phyloP scores from a whole-genome alignment of 1,284 basidiomycete species.

The Uromyces viciae-fabae region DNA sequence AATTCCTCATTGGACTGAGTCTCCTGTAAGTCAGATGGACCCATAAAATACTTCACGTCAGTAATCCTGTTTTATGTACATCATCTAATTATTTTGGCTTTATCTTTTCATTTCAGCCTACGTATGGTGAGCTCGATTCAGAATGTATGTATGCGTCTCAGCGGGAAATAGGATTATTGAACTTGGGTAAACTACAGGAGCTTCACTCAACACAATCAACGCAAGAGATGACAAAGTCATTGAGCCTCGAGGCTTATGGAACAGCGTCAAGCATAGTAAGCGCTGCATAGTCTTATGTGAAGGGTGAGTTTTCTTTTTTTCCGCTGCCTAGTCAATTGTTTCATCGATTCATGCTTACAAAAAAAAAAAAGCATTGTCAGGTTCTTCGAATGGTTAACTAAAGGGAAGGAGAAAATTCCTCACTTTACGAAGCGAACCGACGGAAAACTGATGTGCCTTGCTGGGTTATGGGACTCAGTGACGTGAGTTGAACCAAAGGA shows the following conservation, averaged over 20 bases:
- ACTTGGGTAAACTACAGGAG: slow-evolving; percentile 59
- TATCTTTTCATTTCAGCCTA: not conserved
- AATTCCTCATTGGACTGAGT: slow-evolving; percentile 75
- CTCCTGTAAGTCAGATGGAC: slow-evolving; percentile 55
- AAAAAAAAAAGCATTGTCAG: too few relatives aligned
- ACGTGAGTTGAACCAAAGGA: slow-evolving; percentile 52
- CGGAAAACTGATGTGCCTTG: slow-evolving; percentile 70
- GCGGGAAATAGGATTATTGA: not conserved
- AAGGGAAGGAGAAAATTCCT: slow-evolving; percentile 70
- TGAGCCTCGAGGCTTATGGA: slow-evolving; percentile 68
- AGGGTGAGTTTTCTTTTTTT: slow-evolving; percentile 50
- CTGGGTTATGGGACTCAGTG: slow-evolving; percentile 78
- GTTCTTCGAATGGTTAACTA: slow-evolving; percentile 87
- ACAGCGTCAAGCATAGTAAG: slow-evolving; percentile 61
- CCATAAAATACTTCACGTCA: not conserved
- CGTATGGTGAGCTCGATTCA: not conserved
- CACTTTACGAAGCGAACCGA: slow-evolving; percentile 72
- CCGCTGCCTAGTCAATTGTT: slow-evolving; percentile 6
- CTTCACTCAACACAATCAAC: slow-evolving; percentile 76
- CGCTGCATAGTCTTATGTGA: slow-evolving; percentile 53
- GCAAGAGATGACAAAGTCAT: slow-evolving; percentile 78
- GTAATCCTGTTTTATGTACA: not conserved
- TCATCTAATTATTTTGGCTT: not conserved
- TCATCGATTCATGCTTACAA: slow-evolving; percentile 38
- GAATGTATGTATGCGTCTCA: not conserved